Conservation (phyloP, 2,329 filamentous ascomycete genomes). For the Beauveria pseudobassiana region DNA sequence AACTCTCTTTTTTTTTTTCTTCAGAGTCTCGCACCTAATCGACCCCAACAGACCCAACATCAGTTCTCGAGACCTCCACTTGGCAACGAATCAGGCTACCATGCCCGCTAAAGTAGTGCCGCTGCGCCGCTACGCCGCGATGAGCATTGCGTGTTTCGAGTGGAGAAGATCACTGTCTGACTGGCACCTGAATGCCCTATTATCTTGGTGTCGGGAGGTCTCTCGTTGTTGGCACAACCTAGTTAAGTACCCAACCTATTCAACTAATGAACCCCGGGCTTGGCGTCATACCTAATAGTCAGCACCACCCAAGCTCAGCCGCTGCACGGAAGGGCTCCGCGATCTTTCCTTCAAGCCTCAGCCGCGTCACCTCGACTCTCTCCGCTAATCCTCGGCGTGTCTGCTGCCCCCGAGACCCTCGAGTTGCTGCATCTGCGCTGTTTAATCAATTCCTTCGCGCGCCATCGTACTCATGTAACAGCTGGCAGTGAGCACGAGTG, state of each 20-base stretch:
- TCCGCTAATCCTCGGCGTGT: neutral
- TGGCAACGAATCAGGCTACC: neutral
- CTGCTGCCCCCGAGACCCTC: neutral
- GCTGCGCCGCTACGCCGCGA: neutral
- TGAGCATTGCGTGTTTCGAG: neutral
- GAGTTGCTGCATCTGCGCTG: neutral
- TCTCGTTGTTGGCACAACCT: no score
- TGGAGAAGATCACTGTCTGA: neutral
- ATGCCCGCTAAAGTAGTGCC: neutral
- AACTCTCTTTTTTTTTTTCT: neutral
- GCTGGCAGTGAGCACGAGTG: neutral
- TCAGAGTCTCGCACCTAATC: neutral
- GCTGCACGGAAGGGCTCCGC: neutral
- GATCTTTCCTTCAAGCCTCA: neutral
- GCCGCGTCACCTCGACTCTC: neutral
- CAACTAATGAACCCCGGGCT: neutral
- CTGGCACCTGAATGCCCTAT: neutral
- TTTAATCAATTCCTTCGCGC: neutral
- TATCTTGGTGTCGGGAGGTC: no score
- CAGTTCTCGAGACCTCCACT: neutral
- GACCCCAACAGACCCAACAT: neutral
- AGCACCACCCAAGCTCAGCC: neutral
- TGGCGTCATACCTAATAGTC: neutral
- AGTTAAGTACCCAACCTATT: neutral
- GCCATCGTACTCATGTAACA: slow-evolving; percentile 2